Evolutionary conservation across 305 asterid species (phyloP), one percentile per base, ranked within the genome.

Genomic region (Fraxinus velutina): DNA sequence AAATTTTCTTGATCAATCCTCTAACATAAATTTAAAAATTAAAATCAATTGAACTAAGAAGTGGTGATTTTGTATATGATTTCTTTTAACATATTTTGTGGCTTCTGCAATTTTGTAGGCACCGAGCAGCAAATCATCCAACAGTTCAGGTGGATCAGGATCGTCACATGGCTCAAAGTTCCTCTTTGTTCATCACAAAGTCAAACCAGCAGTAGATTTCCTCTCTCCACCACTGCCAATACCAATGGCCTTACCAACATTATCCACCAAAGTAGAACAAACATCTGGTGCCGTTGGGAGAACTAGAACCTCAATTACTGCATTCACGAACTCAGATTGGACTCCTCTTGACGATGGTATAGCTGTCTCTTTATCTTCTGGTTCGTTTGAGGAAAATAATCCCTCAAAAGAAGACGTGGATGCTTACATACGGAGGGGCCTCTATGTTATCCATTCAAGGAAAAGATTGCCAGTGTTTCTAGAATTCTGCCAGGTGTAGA

Each of bases 321-420:
- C 42, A 60, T 66, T 19, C 76, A 64, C 62, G 52, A 42, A 34
- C 73, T 76, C 83, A 39, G 85, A 90, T 64, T 93, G 97, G 97
- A 88, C 64, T 80, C 94, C 97, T 64, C 79, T 36, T 81, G 89
- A 86, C 85, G 97, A 93, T 86, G 91, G 87, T 79, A 91, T 93
- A 84, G 75, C 83, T 76, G 82, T 83, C 76, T 15, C 77, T 21
- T 74, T 90, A 79, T 92, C 93, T 60, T 34, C 12, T 33, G 77
- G 19, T 27, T 78, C 33, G 50, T 78, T 60, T 3, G 73, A 71
- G 75, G 85, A 73, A 52, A 66, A 62, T 6, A 73, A 75, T 80
- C 79, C 83, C 79, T 47, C 92, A 9, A 82, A 72, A 68, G 94
- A 72, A 68, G 93, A 87, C 34, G 85, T 90, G 44, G 47, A 83